Evolutionary conservation across 75 land plant species (phyloP), one percentile per base, ranked within the genome.

Genomic region (Pinus tabuliformis): DNA sequence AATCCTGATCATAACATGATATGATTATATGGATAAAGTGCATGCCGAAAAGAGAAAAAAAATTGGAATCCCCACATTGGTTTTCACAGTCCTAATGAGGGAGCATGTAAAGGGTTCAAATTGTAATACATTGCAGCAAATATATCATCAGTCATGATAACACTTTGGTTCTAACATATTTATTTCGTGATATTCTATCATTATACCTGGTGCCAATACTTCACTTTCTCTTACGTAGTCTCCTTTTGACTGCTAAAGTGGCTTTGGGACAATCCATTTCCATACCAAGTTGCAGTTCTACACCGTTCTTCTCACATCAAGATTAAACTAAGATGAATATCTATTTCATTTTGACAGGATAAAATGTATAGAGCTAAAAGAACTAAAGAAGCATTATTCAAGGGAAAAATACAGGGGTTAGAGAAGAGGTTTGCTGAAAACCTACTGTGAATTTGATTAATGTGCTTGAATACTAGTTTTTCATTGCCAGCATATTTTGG

Each of bases 221-320:
- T 88, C 30, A 93, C 91, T 88, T 88, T 86, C 70, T 96, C 99
- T 84, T 96, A 96, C 21, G 96, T 78, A 96, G 86, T 57, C 99
- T 84, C 74, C 99, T 75, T 73, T 96, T 96, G 15, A 96, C 99
- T 24, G 99, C 99, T 26, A 93, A 77, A 4, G 96, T 89, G 11
- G 99, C 99, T 66, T 96, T 96, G 15, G 90, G 82, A 82, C 91
- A 91, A 26, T 91, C 93, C 75, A 96, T 83, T 56, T 96, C 99
- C 77, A 96, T 82, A 58, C 96, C 96, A 76, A 96, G 88, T 74
- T 96, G 99, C 30, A 96, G 88, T 70, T 93, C 92, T 78, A 84
- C 89, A 58, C 86, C 82, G 94, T 96, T 75, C 20, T 65, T 12
- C 57, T 58, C n/a, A 58, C 21, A 18, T 58, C 60, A 58, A 58